Conservation (phyloP, 2,329 filamentous ascomycete species). For the Madurella fahalii region DNA sequence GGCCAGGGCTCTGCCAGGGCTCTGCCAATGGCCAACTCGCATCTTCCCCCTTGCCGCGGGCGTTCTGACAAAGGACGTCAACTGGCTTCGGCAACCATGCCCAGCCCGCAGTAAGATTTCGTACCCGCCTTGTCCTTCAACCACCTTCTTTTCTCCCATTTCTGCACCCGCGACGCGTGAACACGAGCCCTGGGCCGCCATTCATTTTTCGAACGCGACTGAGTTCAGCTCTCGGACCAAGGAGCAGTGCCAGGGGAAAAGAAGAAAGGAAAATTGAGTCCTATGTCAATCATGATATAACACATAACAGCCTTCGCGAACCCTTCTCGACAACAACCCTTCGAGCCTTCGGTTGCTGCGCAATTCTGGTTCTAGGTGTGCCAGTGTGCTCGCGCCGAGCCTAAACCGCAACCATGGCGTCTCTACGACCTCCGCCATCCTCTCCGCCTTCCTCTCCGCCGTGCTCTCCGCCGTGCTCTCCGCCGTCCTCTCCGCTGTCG, state of each 20-base stretch:
- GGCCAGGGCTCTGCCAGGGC: too few species aligned
- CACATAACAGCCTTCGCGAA: not conserved
- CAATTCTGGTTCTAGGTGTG: not conserved
- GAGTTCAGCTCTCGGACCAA: not conserved
- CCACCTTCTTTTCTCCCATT: not conserved
- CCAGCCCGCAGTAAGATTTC: conserved; percentile 7
- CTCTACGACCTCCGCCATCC: not conserved
- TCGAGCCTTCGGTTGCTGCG: not conserved
- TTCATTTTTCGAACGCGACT: not conserved
- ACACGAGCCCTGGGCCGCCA: not conserved
- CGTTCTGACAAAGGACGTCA: conserved; percentile 14
- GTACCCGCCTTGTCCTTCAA: not conserved
- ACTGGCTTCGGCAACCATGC: conserved; percentile 11
- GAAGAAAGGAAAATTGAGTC: not conserved
- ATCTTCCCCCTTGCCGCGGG: conserved; percentile 1
- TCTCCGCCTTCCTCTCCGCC: not conserved
- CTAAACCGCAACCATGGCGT: conserved; percentile 20
- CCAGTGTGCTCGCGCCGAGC: not conserved
- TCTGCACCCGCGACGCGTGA: conserved; percentile 1
- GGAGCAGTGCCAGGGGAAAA: not conserved
- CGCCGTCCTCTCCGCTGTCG: conserved; percentile 53
- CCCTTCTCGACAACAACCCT: not conserved
- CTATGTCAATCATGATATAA: conserved; percentile 16
- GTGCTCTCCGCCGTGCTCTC: conserved; percentile 7
- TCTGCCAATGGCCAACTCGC: conserved; percentile 7